Evolutionary conservation across 352 stramenopile genomes (phyloP).

Genomic region (Nothophytophthora sp.): DNA sequence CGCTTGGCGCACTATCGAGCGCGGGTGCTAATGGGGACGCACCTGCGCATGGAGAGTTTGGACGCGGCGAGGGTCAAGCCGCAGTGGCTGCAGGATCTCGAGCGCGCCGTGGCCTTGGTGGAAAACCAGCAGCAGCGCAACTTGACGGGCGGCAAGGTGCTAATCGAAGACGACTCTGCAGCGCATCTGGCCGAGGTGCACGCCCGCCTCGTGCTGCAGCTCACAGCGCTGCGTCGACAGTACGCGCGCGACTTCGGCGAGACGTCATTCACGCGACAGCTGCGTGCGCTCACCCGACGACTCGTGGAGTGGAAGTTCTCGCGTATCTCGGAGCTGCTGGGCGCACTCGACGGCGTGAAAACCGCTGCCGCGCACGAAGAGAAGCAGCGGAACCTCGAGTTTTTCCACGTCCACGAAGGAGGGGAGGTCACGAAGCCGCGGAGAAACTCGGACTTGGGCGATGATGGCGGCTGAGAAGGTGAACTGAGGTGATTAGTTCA

Average conservation of each 20-base stretch:
- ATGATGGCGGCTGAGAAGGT: not conserved
- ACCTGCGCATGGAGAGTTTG: conserved; percentile 24
- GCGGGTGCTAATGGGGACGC: conserved; percentile 38
- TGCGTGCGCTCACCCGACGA: conserved; percentile 22
- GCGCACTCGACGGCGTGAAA: conserved; percentile 23
- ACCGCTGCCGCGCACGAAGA: conserved; percentile 42
- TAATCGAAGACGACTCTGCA: conserved; percentile 16
- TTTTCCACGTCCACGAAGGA: conserved; percentile 50
- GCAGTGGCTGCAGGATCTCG: conserved; percentile 43
- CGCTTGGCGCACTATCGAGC: conserved; percentile 64
- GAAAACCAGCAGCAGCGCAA: conserved; percentile 23
- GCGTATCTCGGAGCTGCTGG: conserved; percentile 27
- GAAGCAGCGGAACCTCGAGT: conserved; percentile 68
- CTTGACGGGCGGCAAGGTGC: conserved; percentile 15
- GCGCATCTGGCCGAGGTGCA: conserved; percentile 55
- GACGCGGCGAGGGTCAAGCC: conserved; percentile 32
- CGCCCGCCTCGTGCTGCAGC: conserved; percentile 46
- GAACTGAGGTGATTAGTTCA: not conserved
- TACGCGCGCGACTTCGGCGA: conserved; percentile 42
- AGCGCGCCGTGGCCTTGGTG: conserved; percentile 31
- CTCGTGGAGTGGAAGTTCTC: conserved; percentile 46
- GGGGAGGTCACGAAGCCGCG: no score
- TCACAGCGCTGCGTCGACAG: conserved; percentile 33
- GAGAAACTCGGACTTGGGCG: not conserved
- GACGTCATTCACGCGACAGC: conserved; percentile 40